Evolutionary conservation across 176 grass and related monocot species (phyloP).

Genomic region (Eleusine coracana): DNA sequence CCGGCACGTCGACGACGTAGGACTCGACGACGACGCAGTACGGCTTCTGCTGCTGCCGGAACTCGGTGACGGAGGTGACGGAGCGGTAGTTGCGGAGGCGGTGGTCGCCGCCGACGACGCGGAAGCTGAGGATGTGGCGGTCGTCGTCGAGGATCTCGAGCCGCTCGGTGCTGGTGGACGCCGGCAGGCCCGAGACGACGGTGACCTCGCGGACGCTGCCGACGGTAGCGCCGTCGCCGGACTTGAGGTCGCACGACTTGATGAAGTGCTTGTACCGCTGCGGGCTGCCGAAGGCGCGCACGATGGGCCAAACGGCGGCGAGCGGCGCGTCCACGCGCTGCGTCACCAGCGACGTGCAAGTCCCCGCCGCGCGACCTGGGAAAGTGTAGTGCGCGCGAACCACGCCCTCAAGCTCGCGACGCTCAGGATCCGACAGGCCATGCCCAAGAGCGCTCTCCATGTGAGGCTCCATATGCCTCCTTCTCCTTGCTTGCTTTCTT

Average conservation of each 20-base stretch:
- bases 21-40: slow-evolving; percentile 91
- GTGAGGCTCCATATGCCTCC: slow-evolving; percentile 42
- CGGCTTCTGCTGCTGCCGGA: background rate
- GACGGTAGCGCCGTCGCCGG: slow-evolving; percentile 70
- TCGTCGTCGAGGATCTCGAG: slow-evolving; percentile 95
- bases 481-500: background rate
- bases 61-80: slow-evolving; percentile 95
- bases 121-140: slow-evolving; percentile 89
- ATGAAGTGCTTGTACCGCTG: slow-evolving; percentile 99
- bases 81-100: slow-evolving; percentile 92
- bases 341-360: slow-evolving; percentile 84
- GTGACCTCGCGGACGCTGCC: slow-evolving; percentile 92
- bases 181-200: slow-evolving; percentile 84
- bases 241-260: slow-evolving; percentile 59
- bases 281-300: slow-evolving; percentile 70
- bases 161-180: slow-evolving; percentile 86
- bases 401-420: slow-evolving; percentile 36
- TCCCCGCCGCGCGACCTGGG: slow-evolving; percentile 42
- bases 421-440: slow-evolving; percentile 46
- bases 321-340: slow-evolving; percentile 83
- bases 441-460: slow-evolving; percentile 51
- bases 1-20: slow-evolving; percentile 89
- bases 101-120: slow-evolving; percentile 90
- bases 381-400: slow-evolving; percentile 65
- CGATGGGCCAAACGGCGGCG: slow-evolving; percentile 72